A percentile compares a stretch with the other conserved stretches of the same genome.
Evolutionary conservation across 2,329 filamentous ascomycete genomes (phyloP).

Genomic region (Lecanicillium sp.): DNA sequence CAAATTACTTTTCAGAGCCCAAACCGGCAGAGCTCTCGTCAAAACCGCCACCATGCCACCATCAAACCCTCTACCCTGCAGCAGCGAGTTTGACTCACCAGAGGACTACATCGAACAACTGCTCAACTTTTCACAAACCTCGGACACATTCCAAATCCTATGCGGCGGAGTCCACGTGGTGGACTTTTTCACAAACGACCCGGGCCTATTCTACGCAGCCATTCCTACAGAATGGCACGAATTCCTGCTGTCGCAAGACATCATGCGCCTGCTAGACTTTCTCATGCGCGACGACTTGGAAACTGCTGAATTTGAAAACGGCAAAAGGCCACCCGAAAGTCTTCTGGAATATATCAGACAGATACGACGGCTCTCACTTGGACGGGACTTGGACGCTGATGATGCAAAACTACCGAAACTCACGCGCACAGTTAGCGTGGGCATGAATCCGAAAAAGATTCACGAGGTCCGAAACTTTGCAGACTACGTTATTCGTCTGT

Average conservation of each 20-base stretch:
- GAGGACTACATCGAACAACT: conserved; percentile 76
- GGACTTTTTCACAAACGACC: conserved; percentile 85
- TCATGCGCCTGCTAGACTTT: conserved; percentile 71
- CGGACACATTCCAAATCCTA: conserved; percentile 74
- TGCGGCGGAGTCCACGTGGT: conserved; percentile 96
- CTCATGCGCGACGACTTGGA: conserved; percentile 70
- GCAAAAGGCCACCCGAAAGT: conserved; percentile 37
- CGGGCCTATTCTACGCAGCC: conserved; percentile 71
- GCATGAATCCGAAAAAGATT: conserved; percentile 93
- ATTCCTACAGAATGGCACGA: conserved; percentile 73
- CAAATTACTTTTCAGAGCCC: no score
- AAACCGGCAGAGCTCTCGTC: no score
- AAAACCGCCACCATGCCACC: conserved; percentile 33
- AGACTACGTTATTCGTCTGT: conserved; percentile 62
- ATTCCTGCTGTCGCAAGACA: conserved; percentile 63
- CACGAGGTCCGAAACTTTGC: conserved; percentile 92
- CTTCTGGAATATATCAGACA: conserved; percentile 65
- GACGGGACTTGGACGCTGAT: conserved; percentile 46
- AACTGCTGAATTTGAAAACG: conserved; percentile 15
- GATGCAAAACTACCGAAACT: conserved; percentile 45
- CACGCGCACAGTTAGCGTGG: conserved; percentile 66
- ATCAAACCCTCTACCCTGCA: conserved; percentile 55
- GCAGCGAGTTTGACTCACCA: conserved; percentile 57
- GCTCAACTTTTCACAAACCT: conserved; percentile 65
- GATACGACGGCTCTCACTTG: conserved; percentile 61